These are phyloP conservation scores for Acanthamoeba healyi DNA, from an alignment of 208 protist genomes.

Conservation along the genomic window DNA sequence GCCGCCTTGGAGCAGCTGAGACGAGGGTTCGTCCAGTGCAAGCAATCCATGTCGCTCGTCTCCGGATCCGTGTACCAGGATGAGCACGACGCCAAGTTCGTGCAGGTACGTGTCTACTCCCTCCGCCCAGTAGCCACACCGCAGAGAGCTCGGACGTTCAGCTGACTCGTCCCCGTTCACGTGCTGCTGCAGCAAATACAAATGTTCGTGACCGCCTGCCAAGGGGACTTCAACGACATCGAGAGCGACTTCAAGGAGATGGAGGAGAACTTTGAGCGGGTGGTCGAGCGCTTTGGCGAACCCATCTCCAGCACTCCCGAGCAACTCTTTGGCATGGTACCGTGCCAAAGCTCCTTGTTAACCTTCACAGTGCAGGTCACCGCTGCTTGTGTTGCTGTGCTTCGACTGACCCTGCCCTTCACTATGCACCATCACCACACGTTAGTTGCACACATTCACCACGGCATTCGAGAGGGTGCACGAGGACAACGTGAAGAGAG, in stretches of 20 bases:
- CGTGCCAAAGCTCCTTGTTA: no score
- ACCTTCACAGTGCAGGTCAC: no score
- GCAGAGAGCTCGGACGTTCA: no score
- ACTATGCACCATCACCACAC: no score
- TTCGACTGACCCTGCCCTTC: no score
- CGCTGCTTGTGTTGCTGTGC: no score
- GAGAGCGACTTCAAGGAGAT: constrained; percentile 52
- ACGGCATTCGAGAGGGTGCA: constrained; percentile 44
- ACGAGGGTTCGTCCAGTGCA: neutral
- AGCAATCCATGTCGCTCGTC: neutral
- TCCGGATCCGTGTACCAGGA: neutral
- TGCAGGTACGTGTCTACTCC: neutral
- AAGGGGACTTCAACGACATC: neutral
- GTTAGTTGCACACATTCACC: neutral
- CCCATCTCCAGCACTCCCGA: constrained; percentile 40
- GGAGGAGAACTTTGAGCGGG: constrained; percentile 51
- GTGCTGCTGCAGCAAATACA: neutral
- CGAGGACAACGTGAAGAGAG: constrained; percentile 24
- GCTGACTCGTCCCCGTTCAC: no score
- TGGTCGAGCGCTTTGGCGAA: constrained; percentile 29
- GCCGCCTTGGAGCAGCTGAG: constrained; percentile 43
- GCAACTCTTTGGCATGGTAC: constrained; percentile 65
- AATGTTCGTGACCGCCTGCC: neutral
- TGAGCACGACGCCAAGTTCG: neutral
- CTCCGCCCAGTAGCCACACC: no score